Conservation (phyloP, 2,329 filamentous ascomycete species). For the Verticillium tricorpus region DNA sequence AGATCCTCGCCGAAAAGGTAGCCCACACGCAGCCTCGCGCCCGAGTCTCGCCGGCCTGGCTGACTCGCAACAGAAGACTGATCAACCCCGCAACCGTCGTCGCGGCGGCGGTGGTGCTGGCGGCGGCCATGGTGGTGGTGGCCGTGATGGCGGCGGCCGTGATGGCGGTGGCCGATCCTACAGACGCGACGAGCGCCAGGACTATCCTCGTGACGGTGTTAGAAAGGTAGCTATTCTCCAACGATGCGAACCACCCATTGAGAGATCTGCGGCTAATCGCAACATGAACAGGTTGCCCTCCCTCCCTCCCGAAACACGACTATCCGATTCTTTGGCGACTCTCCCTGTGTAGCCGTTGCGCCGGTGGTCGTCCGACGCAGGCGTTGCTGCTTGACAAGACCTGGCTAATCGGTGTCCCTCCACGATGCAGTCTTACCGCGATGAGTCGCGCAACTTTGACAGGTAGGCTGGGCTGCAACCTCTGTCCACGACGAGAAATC, state of each 20-base stretch:
- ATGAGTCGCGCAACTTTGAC: slow-evolving; percentile 64
- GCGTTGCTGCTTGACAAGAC: slow-evolving; percentile 8
- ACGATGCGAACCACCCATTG: not conserved
- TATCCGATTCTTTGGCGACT: not conserved
- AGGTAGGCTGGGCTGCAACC: slow-evolving; percentile 47
- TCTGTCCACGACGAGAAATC: not conserved
- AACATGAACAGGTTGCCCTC: slow-evolving; percentile 9
- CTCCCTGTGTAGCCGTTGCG: not conserved
- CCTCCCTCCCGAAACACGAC: slow-evolving; percentile 13
- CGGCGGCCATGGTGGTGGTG: not conserved
- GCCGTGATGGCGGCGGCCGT: not conserved
- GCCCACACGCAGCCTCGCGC: slow-evolving; percentile 21
- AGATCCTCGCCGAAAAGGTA: slow-evolving; percentile 50
- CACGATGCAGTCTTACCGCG: slow-evolving; percentile 55
- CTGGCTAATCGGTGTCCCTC: slow-evolving; percentile 29
- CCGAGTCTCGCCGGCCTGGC: not conserved
- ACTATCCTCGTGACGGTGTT: slow-evolving; percentile 74
- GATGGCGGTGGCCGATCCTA: slow-evolving; percentile 2
- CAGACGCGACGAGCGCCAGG: slow-evolving; percentile 30
- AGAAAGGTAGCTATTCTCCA: slow-evolving; percentile 67
- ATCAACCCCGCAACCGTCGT: slow-evolving; percentile 30
- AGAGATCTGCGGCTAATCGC: slow-evolving; percentile 6
- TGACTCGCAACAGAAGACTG: slow-evolving; percentile 17
- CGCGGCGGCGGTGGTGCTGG: slow-evolving; percentile 20
- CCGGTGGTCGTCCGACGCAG: not conserved